Percentiles rank a stretch among this genome's conserved stretches.
phyloP scores from a whole-genome alignment of 164 flowering plant genomes.

The Warburgia ugandensis region DNA sequence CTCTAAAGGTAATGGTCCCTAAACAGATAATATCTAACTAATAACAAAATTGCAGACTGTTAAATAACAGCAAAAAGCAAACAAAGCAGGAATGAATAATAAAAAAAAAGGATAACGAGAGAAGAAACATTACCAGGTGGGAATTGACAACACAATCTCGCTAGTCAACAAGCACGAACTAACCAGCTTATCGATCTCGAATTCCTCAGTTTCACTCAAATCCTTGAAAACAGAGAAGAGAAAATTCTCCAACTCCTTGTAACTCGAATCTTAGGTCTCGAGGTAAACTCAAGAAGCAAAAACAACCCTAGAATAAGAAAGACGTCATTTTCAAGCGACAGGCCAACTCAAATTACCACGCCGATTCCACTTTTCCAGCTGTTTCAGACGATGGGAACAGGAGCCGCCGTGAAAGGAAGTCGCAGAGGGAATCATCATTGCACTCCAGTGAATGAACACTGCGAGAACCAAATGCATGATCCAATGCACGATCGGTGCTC shows the following conservation, averaged over 20 bases:
- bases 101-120: too few species aligned
- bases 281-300: not conserved
- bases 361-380: conserved; percentile 70
- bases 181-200: not conserved
- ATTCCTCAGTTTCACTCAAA: conserved; percentile 5
- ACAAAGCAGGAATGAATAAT: too few species aligned
- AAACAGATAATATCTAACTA: too few species aligned
- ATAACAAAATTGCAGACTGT: too few species aligned
- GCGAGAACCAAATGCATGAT: conserved; percentile 62
- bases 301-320: conserved; percentile 6
- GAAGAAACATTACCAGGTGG: too few species aligned
- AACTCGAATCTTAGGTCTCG: too few species aligned
- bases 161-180: not conserved
- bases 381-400: conserved; percentile 72
- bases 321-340: conserved; percentile 1
- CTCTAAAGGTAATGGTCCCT: too few species aligned
- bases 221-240: not conserved
- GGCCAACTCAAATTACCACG: conserved; percentile 91
- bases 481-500: too few species aligned
- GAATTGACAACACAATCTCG: not conserved
- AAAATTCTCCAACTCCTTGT: not conserved
- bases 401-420: conserved; percentile 42
- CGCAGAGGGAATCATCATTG: conserved; percentile 23
- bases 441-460: conserved; percentile 11
- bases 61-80: too few species aligned